Percentiles rank a stretch among this genome's conserved stretches.
These are phyloP conservation scores for Salvia splendens DNA, from an alignment of 257 asterid genomes.

Conservation along the genomic window DNA sequence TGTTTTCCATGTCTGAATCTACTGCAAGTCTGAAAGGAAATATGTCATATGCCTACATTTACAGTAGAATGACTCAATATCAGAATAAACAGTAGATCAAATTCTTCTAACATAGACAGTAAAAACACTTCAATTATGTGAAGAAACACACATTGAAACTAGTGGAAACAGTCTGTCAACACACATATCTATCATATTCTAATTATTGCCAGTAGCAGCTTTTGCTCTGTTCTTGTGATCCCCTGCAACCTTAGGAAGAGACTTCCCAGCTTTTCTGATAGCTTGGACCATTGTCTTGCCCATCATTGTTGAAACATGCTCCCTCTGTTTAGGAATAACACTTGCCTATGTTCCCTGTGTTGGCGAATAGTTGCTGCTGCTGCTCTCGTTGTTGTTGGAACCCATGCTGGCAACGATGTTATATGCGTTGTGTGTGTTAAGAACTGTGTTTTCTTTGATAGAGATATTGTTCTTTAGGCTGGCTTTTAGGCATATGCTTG, in stretches of 20 bases:
- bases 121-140: neutral
- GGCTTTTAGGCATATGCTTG: neutral
- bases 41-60: neutral
- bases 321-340: constrained; percentile 23
- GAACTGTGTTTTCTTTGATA: neutral
- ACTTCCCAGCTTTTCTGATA: constrained; percentile 7
- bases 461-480: neutral
- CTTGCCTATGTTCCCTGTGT: neutral
- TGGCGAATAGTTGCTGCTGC: constrained; percentile 12
- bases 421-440: neutral
- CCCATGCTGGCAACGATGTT: neutral
- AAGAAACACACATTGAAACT: neutral
- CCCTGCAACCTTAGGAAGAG: constrained; percentile 24
- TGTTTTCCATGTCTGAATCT: neutral
- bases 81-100: neutral
- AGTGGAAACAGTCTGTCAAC: neutral
- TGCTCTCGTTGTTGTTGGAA: constrained; percentile 17
- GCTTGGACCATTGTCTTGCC: constrained; percentile 20
- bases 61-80: neutral
- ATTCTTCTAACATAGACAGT: neutral
- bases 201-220: constrained; percentile 18
- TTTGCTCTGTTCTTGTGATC: constrained; percentile 29
- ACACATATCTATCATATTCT: neutral
- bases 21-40: neutral
- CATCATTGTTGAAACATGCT: constrained; percentile 34